Evolutionary conservation across 805 yeast species (phyloP).

Genomic region (Metschnikowia shivogae): DNA sequence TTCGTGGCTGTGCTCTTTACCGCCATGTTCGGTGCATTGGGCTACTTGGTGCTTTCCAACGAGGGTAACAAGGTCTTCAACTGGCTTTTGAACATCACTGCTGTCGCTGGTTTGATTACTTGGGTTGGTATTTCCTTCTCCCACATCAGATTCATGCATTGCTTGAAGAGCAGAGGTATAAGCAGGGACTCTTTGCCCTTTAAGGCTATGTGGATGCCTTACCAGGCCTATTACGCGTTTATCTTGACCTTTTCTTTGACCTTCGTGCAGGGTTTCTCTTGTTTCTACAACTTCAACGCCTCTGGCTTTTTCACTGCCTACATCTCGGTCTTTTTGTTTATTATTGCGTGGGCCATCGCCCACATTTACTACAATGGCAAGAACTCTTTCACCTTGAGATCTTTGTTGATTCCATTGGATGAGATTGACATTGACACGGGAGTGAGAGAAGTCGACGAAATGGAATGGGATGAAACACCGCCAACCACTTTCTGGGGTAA

Average conservation of each 20-base stretch:
- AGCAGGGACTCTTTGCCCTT: conserved; percentile 68
- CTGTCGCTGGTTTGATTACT: conserved; percentile 69
- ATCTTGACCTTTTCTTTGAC: conserved; percentile 51
- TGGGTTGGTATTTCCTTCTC: conserved; percentile 65
- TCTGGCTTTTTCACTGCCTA: conserved; percentile 65
- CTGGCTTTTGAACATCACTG: conserved; percentile 74
- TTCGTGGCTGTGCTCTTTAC: conserved; percentile 53
- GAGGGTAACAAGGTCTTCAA: conserved; percentile 57
- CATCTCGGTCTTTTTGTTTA: conserved; percentile 61
- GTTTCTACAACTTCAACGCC: conserved; percentile 54
- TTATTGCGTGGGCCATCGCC: conserved; percentile 50
- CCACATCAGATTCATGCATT: conserved; percentile 67
- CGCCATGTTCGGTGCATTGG: conserved; percentile 59
- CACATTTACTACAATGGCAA: conserved; percentile 48
- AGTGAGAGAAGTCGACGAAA: conserved; percentile 58
- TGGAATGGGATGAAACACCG: conserved; percentile 50
- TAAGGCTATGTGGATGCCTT: conserved; percentile 71
- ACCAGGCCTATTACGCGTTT: conserved; percentile 58
- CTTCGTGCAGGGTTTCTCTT: conserved; percentile 68
- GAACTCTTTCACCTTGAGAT: conserved; percentile 30
- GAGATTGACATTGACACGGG: conserved; percentile 69
- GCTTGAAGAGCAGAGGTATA: conserved; percentile 58
- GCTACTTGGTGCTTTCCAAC: conserved; percentile 51
- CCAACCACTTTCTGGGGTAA: conserved; percentile 51
- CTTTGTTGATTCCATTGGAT: conserved; percentile 45